These are phyloP conservation scores for Coniella lustricola DNA, from an alignment of 2,329 filamentous ascomycete species.

Conservation along the genomic window DNA sequence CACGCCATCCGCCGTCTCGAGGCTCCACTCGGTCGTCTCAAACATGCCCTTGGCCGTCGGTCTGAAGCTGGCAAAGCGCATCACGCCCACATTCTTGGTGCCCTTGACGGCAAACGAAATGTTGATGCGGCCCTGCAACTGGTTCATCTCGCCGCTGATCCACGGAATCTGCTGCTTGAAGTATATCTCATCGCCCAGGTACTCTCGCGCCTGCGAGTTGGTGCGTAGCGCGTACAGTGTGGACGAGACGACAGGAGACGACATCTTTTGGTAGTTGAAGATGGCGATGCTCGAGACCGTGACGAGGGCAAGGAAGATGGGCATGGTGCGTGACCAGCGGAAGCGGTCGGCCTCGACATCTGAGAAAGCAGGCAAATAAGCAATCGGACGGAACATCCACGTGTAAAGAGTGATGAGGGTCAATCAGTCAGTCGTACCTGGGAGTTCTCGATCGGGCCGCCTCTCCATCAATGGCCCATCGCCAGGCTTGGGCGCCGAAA, in stretches of 20 bases:
- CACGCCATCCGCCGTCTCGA: slow-evolving; percentile 56
- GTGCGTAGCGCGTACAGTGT: slow-evolving; percentile 90
- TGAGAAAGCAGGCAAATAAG: slow-evolving; percentile 16
- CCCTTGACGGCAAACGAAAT: slow-evolving; percentile 84
- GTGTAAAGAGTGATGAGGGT: too few relatives aligned
- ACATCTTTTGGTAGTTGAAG: slow-evolving; percentile 98
- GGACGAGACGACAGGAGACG: slow-evolving; percentile 76
- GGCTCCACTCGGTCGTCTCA: slow-evolving; percentile 84
- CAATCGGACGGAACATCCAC: neutral
- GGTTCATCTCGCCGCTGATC: slow-evolving; percentile 85
- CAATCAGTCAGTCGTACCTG: slow-evolving; percentile 37
- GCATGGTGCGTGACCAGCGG: slow-evolving; percentile 66
- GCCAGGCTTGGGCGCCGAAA: slow-evolving; percentile 50
- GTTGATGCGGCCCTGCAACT: slow-evolving; percentile 84
- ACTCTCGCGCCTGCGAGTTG: slow-evolving; percentile 62
- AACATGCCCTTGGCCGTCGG: slow-evolving; percentile 57
- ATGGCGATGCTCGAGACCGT: slow-evolving; percentile 70
- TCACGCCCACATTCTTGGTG: slow-evolving; percentile 60
- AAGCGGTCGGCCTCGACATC: slow-evolving; percentile 39
- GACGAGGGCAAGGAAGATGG: slow-evolving; percentile 71
- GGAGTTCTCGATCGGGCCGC: slow-evolving; percentile 58
- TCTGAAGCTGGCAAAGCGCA: slow-evolving; percentile 74
- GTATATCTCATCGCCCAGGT: slow-evolving; percentile 82
- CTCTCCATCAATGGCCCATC: slow-evolving; percentile 60
- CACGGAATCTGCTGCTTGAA: slow-evolving; percentile 73